phyloP scores from a whole-genome alignment of 73 alveolate species.

The Urostyla sp. region DNA sequence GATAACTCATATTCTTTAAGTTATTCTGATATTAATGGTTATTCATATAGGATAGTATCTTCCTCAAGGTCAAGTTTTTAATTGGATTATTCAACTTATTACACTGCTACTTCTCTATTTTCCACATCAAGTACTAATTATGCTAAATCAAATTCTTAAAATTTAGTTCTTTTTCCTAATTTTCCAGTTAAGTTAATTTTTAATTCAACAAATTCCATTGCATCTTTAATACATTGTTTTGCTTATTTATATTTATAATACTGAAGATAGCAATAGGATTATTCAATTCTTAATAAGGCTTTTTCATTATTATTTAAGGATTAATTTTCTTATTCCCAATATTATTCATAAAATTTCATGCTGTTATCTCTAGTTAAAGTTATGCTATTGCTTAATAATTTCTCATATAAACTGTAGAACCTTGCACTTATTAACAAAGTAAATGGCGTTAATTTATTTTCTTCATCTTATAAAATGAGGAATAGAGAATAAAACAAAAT shows the following conservation, averaged over 20 bases:
- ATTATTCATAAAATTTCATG: slow-evolving; percentile 32
- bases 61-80: slow-evolving; percentile 74
- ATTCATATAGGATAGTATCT: slow-evolving; percentile 91
- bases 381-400: slow-evolving; percentile 45
- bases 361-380: slow-evolving; percentile 52
- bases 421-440: slow-evolving; percentile 48
- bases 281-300: slow-evolving; percentile 40
- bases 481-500: slow-evolving; percentile 12
- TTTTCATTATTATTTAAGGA: not conserved
- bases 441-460: not conserved
- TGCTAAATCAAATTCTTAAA: slow-evolving; percentile 88
- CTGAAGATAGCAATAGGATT: slow-evolving; percentile 49
- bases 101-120: slow-evolving; percentile 63
- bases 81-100: slow-evolving; percentile 59
- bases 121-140: slow-evolving; percentile 89
- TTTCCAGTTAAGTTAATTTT: slow-evolving; percentile 93
- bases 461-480: not conserved
- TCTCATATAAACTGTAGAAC: slow-evolving; percentile 40
- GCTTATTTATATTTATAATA: slow-evolving; percentile 76
- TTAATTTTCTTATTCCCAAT: not conserved
- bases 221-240: slow-evolving; percentile 77
- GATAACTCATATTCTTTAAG: slow-evolving; percentile 72
- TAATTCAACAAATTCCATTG: slow-evolving; percentile 79
- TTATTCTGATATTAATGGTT: slow-evolving; percentile 80
- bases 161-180: slow-evolving; percentile 96